Percentiles rank a stretch among this genome's conserved stretches.
Evolutionary conservation across 305 asterid genomes (phyloP).

Genomic region (Solanum chacoense): DNA sequence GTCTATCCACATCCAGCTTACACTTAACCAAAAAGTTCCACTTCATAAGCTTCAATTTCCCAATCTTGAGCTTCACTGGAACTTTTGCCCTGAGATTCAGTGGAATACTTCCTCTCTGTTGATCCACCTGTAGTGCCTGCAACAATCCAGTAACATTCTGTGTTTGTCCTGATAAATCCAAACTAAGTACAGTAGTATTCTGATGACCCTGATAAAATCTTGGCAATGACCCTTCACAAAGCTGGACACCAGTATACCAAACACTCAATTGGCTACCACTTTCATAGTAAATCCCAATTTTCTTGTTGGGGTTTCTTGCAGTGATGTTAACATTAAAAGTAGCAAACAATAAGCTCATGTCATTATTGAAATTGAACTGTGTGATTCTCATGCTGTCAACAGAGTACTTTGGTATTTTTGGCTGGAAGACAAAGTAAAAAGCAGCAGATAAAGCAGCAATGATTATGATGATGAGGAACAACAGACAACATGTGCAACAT

Average conservation of each 20-base stretch:
- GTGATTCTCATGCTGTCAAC: conserved; percentile 60
- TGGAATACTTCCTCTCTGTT: conserved; percentile 67
- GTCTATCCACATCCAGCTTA: conserved; percentile 46
- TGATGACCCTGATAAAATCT: conserved; percentile 89
- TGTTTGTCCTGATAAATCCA: conserved; percentile 57
- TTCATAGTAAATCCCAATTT: conserved; percentile 75
- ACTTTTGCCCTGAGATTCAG: conserved; percentile 61
- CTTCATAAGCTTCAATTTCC: conserved; percentile 59
- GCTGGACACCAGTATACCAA: conserved; percentile 42
- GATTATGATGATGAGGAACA: conserved; percentile 28
- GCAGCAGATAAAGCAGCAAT: conserved; percentile 51
- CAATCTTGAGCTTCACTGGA: conserved; percentile 75
- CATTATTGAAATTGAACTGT: conserved; percentile 32
- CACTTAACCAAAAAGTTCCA: conserved; percentile 93
- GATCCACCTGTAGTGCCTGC: conserved; percentile 47
- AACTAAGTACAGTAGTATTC: conserved; percentile 54
- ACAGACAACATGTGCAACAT: conserved; percentile 54
- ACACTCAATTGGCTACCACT: conserved; percentile 62
- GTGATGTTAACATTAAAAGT: conserved; percentile 61
- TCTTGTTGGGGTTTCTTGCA: conserved; percentile 73
- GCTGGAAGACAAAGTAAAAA: conserved; percentile 58
- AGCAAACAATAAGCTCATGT: conserved; percentile 52
- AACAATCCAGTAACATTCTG: conserved; percentile 40
- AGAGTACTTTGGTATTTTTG: conserved; percentile 66
- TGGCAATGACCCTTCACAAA: conserved; percentile 75